These are phyloP conservation scores for Phytomonas sp. DNA, from an alignment of 208 protist genomes.

Conservation along the genomic window DNA sequence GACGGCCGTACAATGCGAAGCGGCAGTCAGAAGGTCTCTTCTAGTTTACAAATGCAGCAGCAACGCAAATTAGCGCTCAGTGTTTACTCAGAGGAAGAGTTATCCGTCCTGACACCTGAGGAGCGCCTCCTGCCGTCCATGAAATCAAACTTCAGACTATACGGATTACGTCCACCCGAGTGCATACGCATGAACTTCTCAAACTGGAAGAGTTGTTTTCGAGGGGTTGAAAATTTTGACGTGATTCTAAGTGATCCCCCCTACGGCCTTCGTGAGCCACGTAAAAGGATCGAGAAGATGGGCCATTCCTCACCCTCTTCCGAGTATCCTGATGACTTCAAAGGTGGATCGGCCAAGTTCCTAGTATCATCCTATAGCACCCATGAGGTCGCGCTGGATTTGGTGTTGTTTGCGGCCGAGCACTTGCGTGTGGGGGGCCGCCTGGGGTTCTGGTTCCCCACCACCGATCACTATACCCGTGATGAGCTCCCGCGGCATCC, in stretches of 20 bases:
- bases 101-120: constrained; percentile 24
- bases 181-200: constrained; percentile 83
- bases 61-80: constrained; percentile 50
- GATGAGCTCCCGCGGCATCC: constrained; percentile 91
- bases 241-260: constrained; percentile 90
- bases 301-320: neutral
- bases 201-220: constrained; percentile 27
- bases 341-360: neutral
- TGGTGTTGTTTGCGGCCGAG: constrained; percentile 89
- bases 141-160: constrained; percentile 86
- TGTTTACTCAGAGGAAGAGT: constrained; percentile 19
- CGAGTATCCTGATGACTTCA: neutral
- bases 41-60: constrained; percentile 61
- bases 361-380: constrained; percentile 25
- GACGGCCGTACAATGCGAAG: constrained; percentile 81
- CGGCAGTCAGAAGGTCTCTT: constrained; percentile 34
- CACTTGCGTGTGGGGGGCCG: constrained; percentile 78
- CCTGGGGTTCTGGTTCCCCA: constrained; percentile 93
- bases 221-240: constrained; percentile 69
- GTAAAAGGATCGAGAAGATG: constrained; percentile 25
- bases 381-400: constrained; percentile 77
- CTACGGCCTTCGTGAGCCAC: constrained; percentile 83
- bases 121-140: constrained; percentile 42
- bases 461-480: constrained; percentile 76
- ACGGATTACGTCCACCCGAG: constrained; percentile 62